Percentiles rank a stretch among this genome's conserved stretches.
phyloP scores from a whole-genome alignment of 192 early-diverging fungal genomes.

The Oehlia diaphana region DNA sequence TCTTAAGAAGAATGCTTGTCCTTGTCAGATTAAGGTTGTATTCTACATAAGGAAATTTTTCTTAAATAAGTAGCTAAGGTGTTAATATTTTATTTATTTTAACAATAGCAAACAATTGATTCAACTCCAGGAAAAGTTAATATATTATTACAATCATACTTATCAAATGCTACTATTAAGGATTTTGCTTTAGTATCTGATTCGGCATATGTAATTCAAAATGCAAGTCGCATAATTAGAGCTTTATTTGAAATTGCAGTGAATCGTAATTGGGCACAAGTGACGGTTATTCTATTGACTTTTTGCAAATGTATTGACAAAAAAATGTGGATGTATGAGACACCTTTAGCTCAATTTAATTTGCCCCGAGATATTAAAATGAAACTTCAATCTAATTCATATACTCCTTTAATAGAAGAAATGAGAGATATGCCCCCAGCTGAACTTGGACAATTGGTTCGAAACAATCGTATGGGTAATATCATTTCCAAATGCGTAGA shows the following conservation, averaged over 20 bases:
- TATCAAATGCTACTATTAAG: constrained; percentile 76
- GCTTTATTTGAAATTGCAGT: constrained; percentile 96
- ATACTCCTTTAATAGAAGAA: constrained; percentile 54
- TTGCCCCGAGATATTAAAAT: constrained; percentile 70
- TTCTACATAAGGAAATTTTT: not conserved
- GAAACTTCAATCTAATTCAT: constrained; percentile 66
- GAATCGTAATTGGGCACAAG: constrained; percentile 87
- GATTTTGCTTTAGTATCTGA: constrained; percentile 97
- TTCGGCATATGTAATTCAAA: constrained; percentile 91
- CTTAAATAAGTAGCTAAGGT: constrained; percentile 16
- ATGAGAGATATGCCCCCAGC: constrained; percentile 82
- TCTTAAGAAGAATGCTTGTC: constrained; percentile 66
- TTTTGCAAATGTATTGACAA: constrained; percentile 87
- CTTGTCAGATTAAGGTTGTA: constrained; percentile 81
- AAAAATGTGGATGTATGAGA: constrained; percentile 91
- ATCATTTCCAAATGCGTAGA: constrained; percentile 73
- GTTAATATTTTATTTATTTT: constrained; percentile 14
- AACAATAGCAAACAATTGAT: constrained; percentile 69
- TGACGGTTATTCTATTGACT: constrained; percentile 72
- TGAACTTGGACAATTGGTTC: constrained; percentile 88
- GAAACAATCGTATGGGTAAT: constrained; percentile 75
- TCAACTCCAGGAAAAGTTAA: constrained; percentile 90
- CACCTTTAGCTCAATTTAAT: constrained; percentile 84
- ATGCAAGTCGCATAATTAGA: constrained; percentile 87
- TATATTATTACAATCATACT: constrained; percentile 86